These are phyloP conservation scores for Bipolaris victoriae DNA, from an alignment of 2,329 filamentous ascomycete genomes.

Conservation along the genomic window DNA sequence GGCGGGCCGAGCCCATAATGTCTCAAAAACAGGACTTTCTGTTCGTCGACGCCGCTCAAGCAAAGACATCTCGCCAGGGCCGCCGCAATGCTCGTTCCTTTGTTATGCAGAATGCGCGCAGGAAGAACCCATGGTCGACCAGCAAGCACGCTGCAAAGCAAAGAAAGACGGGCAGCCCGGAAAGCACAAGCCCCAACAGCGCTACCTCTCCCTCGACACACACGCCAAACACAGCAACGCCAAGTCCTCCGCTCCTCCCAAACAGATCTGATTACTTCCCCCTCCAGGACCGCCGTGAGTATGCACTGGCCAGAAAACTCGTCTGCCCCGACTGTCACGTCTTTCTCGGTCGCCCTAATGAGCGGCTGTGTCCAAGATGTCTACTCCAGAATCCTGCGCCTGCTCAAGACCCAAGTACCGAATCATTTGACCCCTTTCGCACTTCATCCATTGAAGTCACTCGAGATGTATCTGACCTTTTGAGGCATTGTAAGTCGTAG, in stretches of 20 bases:
- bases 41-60: slow-evolving; percentile 48
- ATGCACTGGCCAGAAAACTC: slow-evolving; percentile 25
- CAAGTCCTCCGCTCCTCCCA: slow-evolving; percentile 35
- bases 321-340: slow-evolving; percentile 42
- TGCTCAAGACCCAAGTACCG: slow-evolving; percentile 32
- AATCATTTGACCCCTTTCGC: slow-evolving; percentile 44
- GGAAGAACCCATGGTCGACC: slow-evolving; percentile 49
- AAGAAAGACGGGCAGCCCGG: slow-evolving; percentile 29
- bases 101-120: slow-evolving; percentile 49
- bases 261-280: slow-evolving; percentile 29
- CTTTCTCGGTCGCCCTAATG: slow-evolving; percentile 37
- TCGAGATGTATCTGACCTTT: slow-evolving; percentile 37
- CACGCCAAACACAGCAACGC: slow-evolving; percentile 40
- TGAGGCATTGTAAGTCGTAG: slow-evolving; percentile 45
- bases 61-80: slow-evolving; percentile 47
- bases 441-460: slow-evolving; percentile 38
- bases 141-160: slow-evolving; percentile 47
- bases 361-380: slow-evolving; percentile 40
- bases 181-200: slow-evolving; percentile 37
- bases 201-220: slow-evolving; percentile 35
- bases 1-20: slow-evolving; percentile 23
- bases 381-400: slow-evolving; percentile 28
- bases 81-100: slow-evolving; percentile 50
- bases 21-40: slow-evolving; percentile 46
- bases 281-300: slow-evolving; percentile 20